These are phyloP conservation scores for Cutaneotrichosporon curvatum DNA, from an alignment of 1,284 basidiomycete genomes.

Conservation along the genomic window DNA sequence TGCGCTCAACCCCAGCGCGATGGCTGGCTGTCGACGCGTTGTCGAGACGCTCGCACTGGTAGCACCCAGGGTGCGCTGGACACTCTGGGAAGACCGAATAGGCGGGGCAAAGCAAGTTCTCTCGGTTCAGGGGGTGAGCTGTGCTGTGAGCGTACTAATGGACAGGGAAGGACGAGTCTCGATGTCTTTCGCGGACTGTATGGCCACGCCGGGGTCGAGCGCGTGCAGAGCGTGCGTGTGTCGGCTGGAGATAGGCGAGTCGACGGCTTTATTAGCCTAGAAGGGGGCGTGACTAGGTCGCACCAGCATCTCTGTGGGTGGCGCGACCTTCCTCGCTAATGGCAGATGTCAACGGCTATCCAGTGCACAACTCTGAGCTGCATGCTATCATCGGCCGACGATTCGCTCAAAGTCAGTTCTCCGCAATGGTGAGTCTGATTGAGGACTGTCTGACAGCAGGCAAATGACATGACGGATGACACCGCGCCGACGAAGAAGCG, in stretches of 20 bases:
- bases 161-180: constrained; percentile 13
- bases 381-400: constrained; percentile 60
- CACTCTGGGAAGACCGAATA: constrained; percentile 53
- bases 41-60: constrained; percentile 65
- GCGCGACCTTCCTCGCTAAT: neutral
- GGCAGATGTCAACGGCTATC: constrained; percentile 74
- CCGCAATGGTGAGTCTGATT: constrained; percentile 7
- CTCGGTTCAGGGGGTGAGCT: constrained; percentile 51
- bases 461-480: constrained; percentile 41
- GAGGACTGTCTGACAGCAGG: constrained; percentile 2
- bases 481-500: constrained; percentile 35
- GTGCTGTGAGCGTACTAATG: no score
- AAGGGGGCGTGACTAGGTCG: constrained; percentile 63
- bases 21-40: constrained; percentile 61
- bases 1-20: constrained; percentile 50
- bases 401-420: constrained; percentile 49
- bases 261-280: constrained; percentile 72
- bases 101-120: constrained; percentile 22
- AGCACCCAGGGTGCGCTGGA: constrained; percentile 62
- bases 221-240: constrained; percentile 59
- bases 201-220: constrained; percentile 29
- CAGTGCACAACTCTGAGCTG: constrained; percentile 56
- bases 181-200: constrained; percentile 29
- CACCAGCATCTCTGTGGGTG: constrained; percentile 73
- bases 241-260: constrained; percentile 53